A percentile compares a stretch with the other conserved stretches of the same genome.
These are phyloP conservation scores for Suillus plorans DNA, from an alignment of 768 basidiomycete species.

Conservation along the genomic window DNA sequence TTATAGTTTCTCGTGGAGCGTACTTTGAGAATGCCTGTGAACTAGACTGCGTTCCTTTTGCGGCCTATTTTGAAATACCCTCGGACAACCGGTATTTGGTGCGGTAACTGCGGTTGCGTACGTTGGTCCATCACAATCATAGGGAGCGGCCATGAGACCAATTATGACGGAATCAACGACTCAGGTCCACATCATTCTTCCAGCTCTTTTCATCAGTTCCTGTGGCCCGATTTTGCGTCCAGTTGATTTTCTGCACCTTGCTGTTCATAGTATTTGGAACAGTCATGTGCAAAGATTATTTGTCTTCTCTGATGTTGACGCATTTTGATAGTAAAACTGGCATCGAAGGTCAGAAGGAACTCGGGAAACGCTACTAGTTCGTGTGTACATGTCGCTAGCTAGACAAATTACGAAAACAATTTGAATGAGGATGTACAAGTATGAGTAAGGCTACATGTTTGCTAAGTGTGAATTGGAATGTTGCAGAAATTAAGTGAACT, in stretches of 20 bases:
- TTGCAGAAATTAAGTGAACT: not conserved
- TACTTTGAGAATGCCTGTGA: slow-evolving; percentile 99
- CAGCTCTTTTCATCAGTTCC: slow-evolving; percentile 6
- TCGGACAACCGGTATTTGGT: not conserved
- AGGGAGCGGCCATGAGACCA: slow-evolving; percentile 93
- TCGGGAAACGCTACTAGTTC: slow-evolving; percentile 22
- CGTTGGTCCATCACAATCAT: slow-evolving; percentile 94
- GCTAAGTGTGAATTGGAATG: slow-evolving; percentile 2
- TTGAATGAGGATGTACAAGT: not conserved
- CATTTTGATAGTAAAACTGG: slow-evolving; percentile 55
- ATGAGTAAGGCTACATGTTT: slow-evolving; percentile 8
- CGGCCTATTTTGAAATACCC: slow-evolving; percentile 79
- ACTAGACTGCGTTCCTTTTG: slow-evolving; percentile 77
- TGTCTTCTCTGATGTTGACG: slow-evolving; percentile 14
- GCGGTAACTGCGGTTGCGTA: not conserved
- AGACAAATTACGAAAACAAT: not conserved
- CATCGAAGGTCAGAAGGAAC: slow-evolving; percentile 69
- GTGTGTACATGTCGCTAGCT: not conserved
- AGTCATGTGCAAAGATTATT: not conserved
- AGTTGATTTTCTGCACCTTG: slow-evolving; percentile 2
- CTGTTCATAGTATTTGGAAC: not conserved
- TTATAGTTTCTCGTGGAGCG: slow-evolving; percentile 91
- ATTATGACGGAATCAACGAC: slow-evolving; percentile 77
- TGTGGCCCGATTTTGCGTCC: not conserved
- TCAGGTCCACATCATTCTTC: slow-evolving; percentile 49